A percentile compares a stretch with the other conserved stretches of the same genome.
These are phyloP conservation scores for Trichoderma sp. DNA, from an alignment of 2,329 filamentous ascomycete genomes.

Conservation along the genomic window DNA sequence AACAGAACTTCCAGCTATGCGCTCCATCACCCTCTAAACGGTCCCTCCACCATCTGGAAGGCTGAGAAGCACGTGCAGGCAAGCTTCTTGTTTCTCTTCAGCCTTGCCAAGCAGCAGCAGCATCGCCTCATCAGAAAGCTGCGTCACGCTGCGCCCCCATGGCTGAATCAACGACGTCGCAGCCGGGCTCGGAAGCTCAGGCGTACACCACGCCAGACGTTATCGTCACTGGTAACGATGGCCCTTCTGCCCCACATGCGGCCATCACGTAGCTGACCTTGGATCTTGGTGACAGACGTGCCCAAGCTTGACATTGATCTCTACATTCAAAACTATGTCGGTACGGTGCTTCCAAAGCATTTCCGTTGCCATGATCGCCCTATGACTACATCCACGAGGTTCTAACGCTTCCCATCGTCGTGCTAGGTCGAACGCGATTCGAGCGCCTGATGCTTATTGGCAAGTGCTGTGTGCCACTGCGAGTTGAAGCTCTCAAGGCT, in stretches of 20 bases:
- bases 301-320: conserved; percentile 91
- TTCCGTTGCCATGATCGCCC: not conserved
- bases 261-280: conserved; percentile 5
- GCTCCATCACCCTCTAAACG: not conserved
- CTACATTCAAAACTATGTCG: conserved; percentile 86
- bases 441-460: conserved; percentile 83
- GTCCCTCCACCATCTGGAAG: conserved; percentile 24
- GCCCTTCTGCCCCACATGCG: not conserved
- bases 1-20: not conserved
- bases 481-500: conserved; percentile 76
- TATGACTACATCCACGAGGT: not conserved
- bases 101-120: conserved; percentile 14
- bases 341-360: conserved; percentile 47
- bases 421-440: conserved; percentile 73
- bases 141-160: not conserved
- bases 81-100: conserved; percentile 5
- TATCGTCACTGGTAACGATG: conserved; percentile 45
- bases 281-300: conserved; percentile 53
- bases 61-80: conserved; percentile 25
- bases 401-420: not conserved
- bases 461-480: conserved; percentile 71
- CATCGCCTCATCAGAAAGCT: not conserved
- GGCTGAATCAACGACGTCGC: conserved; percentile 12
- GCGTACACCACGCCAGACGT: conserved; percentile 32
- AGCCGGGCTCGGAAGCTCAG: conserved; percentile 21